phyloP scores from a whole-genome alignment of 495 filamentous ascomycete species.

The Tuber calosporum region DNA sequence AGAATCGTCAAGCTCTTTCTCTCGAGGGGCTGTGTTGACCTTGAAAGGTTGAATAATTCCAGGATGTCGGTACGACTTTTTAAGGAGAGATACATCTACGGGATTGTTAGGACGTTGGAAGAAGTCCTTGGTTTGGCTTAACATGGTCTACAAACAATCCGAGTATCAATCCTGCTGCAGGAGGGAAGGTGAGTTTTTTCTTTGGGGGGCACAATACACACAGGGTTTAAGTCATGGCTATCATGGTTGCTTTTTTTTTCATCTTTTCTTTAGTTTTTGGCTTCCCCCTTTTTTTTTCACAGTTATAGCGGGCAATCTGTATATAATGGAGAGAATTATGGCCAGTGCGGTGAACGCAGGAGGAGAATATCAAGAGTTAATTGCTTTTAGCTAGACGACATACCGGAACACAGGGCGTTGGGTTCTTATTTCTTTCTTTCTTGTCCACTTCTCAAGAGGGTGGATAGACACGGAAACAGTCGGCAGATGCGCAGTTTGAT shows the following conservation, averaged over 20 bases:
- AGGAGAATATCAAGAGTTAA: neutral
- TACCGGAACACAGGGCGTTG: neutral
- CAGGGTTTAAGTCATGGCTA: neutral
- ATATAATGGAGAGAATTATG: neutral
- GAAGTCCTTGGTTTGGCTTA: neutral
- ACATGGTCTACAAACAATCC: neutral
- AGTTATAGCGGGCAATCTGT: neutral
- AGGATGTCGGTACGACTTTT: neutral
- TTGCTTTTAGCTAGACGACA: neutral
- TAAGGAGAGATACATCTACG: neutral
- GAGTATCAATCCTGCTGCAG: neutral
- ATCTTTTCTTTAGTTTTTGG: neutral
- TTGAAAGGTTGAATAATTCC: neutral
- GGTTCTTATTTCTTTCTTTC: too few species aligned
- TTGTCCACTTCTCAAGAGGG: neutral
- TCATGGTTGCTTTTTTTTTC: neutral
- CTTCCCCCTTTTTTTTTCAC: neutral
- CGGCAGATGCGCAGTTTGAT: neutral
- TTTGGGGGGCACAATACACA: neutral
- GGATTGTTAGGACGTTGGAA: neutral
- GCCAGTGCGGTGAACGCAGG: neutral
- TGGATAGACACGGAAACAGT: neutral
- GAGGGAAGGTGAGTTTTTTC: neutral
- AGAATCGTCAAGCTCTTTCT: conserved; percentile 5
- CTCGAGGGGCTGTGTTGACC: neutral